Conservation (phyloP, 2,329 filamentous ascomycete genomes). For the Colletotrichum eremochloae region DNA sequence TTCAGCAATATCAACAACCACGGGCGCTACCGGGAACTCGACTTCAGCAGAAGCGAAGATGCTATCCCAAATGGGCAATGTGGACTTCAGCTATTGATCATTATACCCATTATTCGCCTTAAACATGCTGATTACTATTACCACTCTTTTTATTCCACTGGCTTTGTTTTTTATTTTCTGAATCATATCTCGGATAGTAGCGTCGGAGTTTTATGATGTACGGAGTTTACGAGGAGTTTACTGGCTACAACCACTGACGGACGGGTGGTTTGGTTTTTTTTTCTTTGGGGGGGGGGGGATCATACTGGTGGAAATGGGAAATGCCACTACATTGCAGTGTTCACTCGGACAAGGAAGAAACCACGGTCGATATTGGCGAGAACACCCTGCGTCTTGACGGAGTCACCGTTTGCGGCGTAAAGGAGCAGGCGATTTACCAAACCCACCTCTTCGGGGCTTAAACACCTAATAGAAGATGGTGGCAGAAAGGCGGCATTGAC, state of each 20-base stretch:
- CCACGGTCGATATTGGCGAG: conserved; percentile 38
- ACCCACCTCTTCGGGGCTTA: conserved; percentile 21
- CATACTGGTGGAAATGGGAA: conserved; percentile 25
- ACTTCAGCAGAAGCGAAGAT: conserved; percentile 64
- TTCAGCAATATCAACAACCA: conserved; percentile 48
- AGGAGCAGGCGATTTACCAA: conserved; percentile 27
- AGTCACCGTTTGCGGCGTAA: conserved; percentile 21
- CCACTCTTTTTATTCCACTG: conserved; percentile 32
- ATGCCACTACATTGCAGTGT: conserved; percentile 31
- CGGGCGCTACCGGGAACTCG: conserved; percentile 49
- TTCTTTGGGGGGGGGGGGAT: background rate
- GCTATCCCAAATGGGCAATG: conserved; percentile 67
- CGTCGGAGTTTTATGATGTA: conserved; percentile 52
- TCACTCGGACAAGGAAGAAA: conserved; percentile 30
- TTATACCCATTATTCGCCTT: conserved; percentile 41
- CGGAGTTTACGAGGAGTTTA: conserved; percentile 46
- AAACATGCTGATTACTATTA: conserved; percentile 41
- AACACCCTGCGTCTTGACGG: conserved; percentile 28
- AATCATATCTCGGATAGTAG: conserved; percentile 48
- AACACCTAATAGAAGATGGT: conserved; percentile 13
- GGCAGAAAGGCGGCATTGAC: conserved; percentile 3
- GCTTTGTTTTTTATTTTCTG: conserved; percentile 33
- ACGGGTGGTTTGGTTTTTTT: conserved; percentile 37
- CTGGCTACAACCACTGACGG: conserved; percentile 34
- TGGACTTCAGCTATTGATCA: conserved; percentile 73